Evolutionary conservation across 495 filamentous ascomycete genomes (phyloP), one percentile per base, ranked within the genome.

Genomic region (Hypoxylon perforatum): DNA sequence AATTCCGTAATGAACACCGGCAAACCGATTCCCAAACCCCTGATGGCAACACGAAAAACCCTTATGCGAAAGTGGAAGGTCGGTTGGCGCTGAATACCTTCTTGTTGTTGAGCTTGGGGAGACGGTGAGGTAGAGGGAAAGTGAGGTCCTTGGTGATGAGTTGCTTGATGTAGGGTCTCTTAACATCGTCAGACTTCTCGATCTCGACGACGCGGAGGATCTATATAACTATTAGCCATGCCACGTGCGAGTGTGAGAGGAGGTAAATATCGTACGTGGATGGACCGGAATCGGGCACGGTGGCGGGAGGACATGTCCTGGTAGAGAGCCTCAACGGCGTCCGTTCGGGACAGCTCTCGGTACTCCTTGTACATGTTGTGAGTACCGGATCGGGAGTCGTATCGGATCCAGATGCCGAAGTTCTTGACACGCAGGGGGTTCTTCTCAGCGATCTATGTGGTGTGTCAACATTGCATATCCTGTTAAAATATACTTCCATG

Each of bases 311-410:
- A 91, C 96, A 99, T 98, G 82, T 99, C 95, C 84, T 96, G 92
- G 88, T 99, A 99, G 79, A 99, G 89, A 70, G 93, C 85, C 83
- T 98, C 92, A 65, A 99, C 95, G 65, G 95, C 95, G 63, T 93
- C 94, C 66, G 88, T 91, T 80, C 95, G 88, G 77, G 91, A 93
- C 86, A 97, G 91, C 88, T 98, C 95, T 78, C 95, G 91, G 89
- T 97, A 98, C 87, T 99, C 95, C 87, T 97, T 98, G 92, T 99
- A 99, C 95, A 99, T 99, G 89, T 99, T 99, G 92, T 99, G 95
- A 72, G 96, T 99, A 73, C 95, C 95, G 73, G 96, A 98, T 82
- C 95, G 95, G 52, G 96, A 98, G 84, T 99, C 94, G 86, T 99
- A 99, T 76, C 95, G 94, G 84, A 99, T 91, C 95, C 95, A 99